Conservation (phyloP, 805 yeast genomes). For the Zygosaccharomyces pseudorouxii region DNA sequence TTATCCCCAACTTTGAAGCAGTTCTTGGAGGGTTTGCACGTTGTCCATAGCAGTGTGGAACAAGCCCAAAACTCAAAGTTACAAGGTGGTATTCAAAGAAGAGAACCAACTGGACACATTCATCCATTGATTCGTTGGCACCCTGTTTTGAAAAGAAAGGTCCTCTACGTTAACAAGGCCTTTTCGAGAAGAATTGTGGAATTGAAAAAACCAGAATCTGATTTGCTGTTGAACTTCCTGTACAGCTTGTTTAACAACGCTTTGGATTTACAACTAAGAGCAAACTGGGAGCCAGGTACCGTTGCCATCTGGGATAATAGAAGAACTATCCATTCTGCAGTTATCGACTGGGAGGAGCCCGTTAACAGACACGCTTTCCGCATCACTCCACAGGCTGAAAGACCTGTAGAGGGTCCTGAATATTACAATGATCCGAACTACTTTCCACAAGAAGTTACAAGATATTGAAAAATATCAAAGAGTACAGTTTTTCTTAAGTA, state of each 20-base stretch:
- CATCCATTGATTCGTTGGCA: constrained; percentile 70
- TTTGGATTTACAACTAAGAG: constrained; percentile 61
- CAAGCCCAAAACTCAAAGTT: constrained; percentile 55
- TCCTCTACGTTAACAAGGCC: constrained; percentile 50
- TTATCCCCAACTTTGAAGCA: constrained; percentile 59
- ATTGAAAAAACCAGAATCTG: constrained; percentile 65
- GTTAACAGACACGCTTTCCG: constrained; percentile 66
- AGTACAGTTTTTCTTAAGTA: not conserved
- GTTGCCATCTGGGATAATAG: constrained; percentile 79
- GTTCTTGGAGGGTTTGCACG: constrained; percentile 56
- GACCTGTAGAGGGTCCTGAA: constrained; percentile 50
- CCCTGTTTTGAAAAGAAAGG: constrained; percentile 63
- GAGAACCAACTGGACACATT: constrained; percentile 45
- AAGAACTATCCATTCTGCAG: constrained; percentile 59
- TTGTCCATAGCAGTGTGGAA: constrained; percentile 60
- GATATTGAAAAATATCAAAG: not conserved
- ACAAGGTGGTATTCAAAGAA: constrained; percentile 62
- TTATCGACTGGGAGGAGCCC: constrained; percentile 64
- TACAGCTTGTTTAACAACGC: constrained; percentile 47
- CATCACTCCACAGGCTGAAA: constrained; percentile 68
- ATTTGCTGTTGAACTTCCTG: constrained; percentile 52
- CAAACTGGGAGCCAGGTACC: constrained; percentile 62
- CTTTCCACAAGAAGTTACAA: constrained; percentile 3
- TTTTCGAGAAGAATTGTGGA: constrained; percentile 66
- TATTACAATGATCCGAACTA: constrained; percentile 29